phyloP scores from a whole-genome alignment of 352 stramenopile genomes.

The Pythium sukuiense region DNA sequence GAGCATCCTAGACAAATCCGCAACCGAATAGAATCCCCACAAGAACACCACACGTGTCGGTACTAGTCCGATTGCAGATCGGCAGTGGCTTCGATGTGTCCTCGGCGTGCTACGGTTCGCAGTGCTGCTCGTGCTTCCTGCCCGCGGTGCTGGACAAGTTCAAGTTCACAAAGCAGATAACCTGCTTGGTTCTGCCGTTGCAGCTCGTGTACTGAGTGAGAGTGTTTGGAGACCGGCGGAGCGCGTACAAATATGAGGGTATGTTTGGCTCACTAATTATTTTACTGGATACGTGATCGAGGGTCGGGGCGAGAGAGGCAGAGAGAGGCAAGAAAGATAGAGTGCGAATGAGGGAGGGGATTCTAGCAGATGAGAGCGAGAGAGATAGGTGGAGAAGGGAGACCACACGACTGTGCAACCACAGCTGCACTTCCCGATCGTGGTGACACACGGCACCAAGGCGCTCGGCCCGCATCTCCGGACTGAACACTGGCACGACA shows the following conservation, averaged over 20 bases:
- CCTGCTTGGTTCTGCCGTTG: constrained; percentile 61
- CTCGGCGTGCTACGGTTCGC: constrained; percentile 92
- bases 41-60: too few species aligned
- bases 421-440: constrained; percentile 41
- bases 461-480: constrained; percentile 71
- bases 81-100: constrained; percentile 97
- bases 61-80: constrained; percentile 51
- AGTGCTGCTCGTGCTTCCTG: constrained; percentile 92
- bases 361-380: too few species aligned
- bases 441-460: constrained; percentile 79
- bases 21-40: background rate
- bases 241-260: constrained; percentile 27
- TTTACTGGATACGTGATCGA: too few species aligned
- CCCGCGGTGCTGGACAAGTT: constrained; percentile 56
- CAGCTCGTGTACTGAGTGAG: constrained; percentile 38
- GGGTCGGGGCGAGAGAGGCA: too few species aligned
- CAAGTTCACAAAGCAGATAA: constrained; percentile 34
- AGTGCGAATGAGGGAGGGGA: too few species aligned
- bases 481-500: constrained; percentile 66
- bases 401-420: constrained; percentile 1
- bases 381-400: too few species aligned
- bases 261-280: too few species aligned
- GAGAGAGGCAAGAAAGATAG: too few species aligned
- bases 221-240: constrained; percentile 41
- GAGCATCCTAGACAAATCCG: constrained; percentile 29